phyloP scores from a whole-genome alignment of 2,329 filamentous ascomycete genomes.

The Salinomyces thailandicus region DNA sequence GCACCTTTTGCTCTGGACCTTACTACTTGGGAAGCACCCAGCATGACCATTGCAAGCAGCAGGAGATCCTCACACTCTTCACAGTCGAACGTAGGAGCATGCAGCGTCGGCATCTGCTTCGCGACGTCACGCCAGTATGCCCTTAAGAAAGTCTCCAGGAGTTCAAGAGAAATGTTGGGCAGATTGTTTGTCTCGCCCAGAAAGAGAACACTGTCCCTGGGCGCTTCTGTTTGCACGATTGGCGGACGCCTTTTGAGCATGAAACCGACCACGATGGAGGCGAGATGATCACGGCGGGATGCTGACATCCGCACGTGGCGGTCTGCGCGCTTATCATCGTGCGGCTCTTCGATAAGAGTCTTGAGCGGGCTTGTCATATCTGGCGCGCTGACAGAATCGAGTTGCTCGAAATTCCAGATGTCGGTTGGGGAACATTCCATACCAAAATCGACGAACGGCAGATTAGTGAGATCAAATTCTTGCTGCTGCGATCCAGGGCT shows the following conservation, averaged over 20 bases:
- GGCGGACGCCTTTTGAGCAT: not conserved
- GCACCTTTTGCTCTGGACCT: constrained; percentile 62
- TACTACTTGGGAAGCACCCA: constrained; percentile 77
- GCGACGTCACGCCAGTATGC: constrained; percentile 92
- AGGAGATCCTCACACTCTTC: constrained; percentile 72
- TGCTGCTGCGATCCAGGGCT: constrained; percentile 17
- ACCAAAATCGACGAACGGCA: constrained; percentile 19
- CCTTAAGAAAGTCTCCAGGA: constrained; percentile 86
- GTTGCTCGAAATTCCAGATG: constrained; percentile 12
- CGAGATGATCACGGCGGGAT: not conserved
- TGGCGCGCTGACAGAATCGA: not conserved
- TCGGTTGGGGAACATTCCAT: constrained; percentile 16
- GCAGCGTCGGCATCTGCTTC: constrained; percentile 80
- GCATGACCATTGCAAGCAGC: constrained; percentile 75
- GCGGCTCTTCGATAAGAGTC: not conserved
- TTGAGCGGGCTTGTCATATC: not conserved
- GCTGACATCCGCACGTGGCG: not conserved
- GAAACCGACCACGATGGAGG: not conserved
- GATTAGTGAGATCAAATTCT: constrained; percentile 16
- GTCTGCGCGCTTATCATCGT: not conserved
- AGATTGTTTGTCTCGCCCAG: constrained; percentile 6
- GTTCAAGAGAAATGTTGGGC: constrained; percentile 62
- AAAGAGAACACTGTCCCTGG: constrained; percentile 3
- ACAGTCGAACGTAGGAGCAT: constrained; percentile 81
- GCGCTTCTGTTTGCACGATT: not conserved